phyloP scores from a whole-genome alignment of 2,329 filamentous ascomycete species.

The Annulohypoxylon truncatum region DNA sequence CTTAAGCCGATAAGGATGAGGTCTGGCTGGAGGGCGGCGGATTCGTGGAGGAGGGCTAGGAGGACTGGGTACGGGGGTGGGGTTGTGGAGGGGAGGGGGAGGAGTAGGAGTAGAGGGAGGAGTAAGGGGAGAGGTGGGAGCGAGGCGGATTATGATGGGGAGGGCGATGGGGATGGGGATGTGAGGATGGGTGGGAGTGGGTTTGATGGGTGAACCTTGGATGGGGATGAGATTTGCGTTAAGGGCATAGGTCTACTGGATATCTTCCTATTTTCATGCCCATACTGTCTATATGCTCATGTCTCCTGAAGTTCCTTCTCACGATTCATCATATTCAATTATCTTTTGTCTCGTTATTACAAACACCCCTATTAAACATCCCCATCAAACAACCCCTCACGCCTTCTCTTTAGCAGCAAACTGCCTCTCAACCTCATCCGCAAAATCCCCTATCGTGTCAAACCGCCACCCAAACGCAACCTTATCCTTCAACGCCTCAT shows the following conservation, averaged over 20 bases:
- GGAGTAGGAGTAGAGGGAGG: constrained; percentile 4
- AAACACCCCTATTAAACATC: background rate
- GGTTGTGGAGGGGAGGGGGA: background rate
- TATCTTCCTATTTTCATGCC: background rate
- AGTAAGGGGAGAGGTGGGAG: background rate
- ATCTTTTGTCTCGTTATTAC: too few relatives aligned
- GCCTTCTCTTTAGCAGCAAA: constrained; percentile 46
- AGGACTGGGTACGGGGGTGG: constrained; percentile 6
- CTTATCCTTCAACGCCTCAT: constrained; percentile 43
- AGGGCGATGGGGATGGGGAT: constrained; percentile 17
- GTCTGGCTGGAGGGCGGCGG: constrained; percentile 60
- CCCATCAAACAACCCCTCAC: background rate
- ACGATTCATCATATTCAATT: background rate
- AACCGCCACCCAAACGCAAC: constrained; percentile 54
- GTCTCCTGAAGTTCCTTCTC: background rate
- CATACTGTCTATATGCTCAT: background rate
- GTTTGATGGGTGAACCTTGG: background rate
- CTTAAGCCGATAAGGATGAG: constrained; percentile 65
- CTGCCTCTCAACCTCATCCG: constrained; percentile 55
- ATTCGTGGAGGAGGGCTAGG: constrained; percentile 40
- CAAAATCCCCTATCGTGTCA: constrained; percentile 54
- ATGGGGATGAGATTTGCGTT: constrained; percentile 9
- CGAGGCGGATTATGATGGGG: constrained; percentile 17
- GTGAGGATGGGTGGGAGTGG: constrained; percentile 21
- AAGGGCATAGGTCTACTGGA: background rate